A percentile compares a stretch with the other conserved stretches of the same genome.
These are phyloP conservation scores for Diophrys sp. DNA, from an alignment of 73 alveolate genomes.

Conservation along the genomic window DNA sequence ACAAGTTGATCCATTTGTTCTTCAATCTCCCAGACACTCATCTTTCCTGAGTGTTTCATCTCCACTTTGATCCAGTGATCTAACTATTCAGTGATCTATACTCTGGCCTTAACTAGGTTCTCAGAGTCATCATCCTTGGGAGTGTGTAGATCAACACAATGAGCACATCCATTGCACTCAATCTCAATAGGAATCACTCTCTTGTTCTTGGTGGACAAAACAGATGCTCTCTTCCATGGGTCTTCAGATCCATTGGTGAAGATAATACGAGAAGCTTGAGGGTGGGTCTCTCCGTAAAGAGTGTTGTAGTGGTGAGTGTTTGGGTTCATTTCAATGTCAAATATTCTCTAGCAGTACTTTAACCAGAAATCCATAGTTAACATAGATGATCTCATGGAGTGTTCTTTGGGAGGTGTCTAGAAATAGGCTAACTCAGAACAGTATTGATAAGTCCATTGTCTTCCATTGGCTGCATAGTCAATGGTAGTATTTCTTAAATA, in stretches of 20 bases:
- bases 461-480: conserved; percentile 26
- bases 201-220: conserved; percentile 25
- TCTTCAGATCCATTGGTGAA: conserved; percentile 68
- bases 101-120: background rate
- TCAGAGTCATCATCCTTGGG: conserved; percentile 42
- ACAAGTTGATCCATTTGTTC: background rate
- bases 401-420: conserved; percentile 51
- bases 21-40: background rate
- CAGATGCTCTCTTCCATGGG: conserved; percentile 69
- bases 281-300: conserved; percentile 46
- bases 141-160: conserved; percentile 60
- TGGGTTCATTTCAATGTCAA: conserved; percentile 46
- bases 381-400: conserved; percentile 36
- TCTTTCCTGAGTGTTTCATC: background rate
- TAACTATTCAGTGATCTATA: background rate
- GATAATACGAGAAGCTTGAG: conserved; percentile 48
- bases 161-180: conserved; percentile 63
- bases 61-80: conserved; percentile 20
- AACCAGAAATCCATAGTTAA: conserved; percentile 44
- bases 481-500: conserved; percentile 44
- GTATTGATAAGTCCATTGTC: conserved; percentile 71
- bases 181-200: conserved; percentile 25
- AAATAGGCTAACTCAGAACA: conserved; percentile 71
- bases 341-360: conserved; percentile 57
- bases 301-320: conserved; percentile 46